Percentiles rank a stretch among this genome's conserved stretches.
phyloP scores from a whole-genome alignment of 2,329 filamentous ascomycete genomes.

The Periglandula ipomoeae region DNA sequence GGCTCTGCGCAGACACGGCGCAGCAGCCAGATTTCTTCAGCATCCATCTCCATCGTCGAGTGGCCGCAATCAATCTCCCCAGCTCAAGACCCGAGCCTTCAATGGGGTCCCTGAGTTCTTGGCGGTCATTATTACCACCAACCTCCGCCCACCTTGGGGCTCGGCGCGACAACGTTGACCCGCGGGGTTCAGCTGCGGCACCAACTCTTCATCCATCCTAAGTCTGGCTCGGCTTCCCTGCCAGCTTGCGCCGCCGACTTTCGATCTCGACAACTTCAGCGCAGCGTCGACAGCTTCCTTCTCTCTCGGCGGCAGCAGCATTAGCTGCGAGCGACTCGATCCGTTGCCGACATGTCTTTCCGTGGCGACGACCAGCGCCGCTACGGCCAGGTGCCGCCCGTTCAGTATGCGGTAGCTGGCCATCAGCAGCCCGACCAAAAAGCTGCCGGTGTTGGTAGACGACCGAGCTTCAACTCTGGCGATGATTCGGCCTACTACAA shows the following conservation, averaged over 20 bases:
- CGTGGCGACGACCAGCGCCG: conserved; percentile 52
- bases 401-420: conserved; percentile 48
- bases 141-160: background rate
- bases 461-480: conserved; percentile 66
- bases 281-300: background rate
- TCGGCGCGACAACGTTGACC: conserved; percentile 12
- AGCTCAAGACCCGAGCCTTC: background rate
- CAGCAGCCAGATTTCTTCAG: too few species aligned
- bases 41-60: background rate
- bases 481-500: conserved; percentile 56
- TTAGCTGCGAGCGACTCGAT: conserved; percentile 1
- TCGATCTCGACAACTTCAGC: background rate
- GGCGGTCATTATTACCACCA: background rate
- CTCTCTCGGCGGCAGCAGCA: background rate
- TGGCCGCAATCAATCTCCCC: background rate
- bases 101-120: conserved; percentile 1
- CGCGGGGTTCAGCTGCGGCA: conserved; percentile 10
- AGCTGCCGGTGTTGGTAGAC: conserved; percentile 32
- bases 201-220: background rate
- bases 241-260: background rate
- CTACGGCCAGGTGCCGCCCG: conserved; percentile 58
- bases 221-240: background rate
- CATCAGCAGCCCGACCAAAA: conserved; percentile 15
- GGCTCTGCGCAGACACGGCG: too few species aligned
- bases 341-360: conserved; percentile 46